Percentiles rank a stretch among this genome's conserved stretches.
phyloP scores from a whole-genome alignment of 2,329 filamentous ascomycete species.

The Ascochyta clinopodiicola region DNA sequence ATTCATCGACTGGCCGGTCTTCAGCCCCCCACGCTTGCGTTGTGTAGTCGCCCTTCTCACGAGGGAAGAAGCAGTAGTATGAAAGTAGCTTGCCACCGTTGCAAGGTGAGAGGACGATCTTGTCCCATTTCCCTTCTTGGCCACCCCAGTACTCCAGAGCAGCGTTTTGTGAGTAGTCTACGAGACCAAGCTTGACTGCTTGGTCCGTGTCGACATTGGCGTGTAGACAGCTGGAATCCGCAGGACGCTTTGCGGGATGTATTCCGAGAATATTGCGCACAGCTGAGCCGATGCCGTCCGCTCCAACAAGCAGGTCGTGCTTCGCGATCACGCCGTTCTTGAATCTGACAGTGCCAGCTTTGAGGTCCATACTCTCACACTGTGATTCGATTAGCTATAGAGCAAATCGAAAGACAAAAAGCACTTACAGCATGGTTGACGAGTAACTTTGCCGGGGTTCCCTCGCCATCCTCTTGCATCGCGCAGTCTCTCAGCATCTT shows the following conservation, averaged over 20 bases:
- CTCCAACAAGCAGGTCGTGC: slow-evolving; percentile 69
- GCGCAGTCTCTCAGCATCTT: slow-evolving; percentile 69
- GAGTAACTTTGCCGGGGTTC: slow-evolving; percentile 59
- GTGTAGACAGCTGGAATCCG: slow-evolving; percentile 68
- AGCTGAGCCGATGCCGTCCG: slow-evolving; percentile 72
- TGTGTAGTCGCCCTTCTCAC: slow-evolving; percentile 65
- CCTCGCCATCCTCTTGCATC: slow-evolving; percentile 59
- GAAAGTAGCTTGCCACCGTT: slow-evolving; percentile 69
- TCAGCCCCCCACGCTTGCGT: slow-evolving; percentile 65
- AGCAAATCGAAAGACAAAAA: too few species aligned
- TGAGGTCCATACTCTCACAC: slow-evolving; percentile 61
- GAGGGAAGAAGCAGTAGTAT: slow-evolving; percentile 74
- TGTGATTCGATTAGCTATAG: neutral
- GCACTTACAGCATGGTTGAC: slow-evolving; percentile 60
- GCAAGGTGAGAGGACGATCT: slow-evolving; percentile 74
- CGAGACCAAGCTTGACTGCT: slow-evolving; percentile 65
- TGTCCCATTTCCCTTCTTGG: slow-evolving; percentile 67
- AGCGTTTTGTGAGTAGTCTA: slow-evolving; percentile 66
- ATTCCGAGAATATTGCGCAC: slow-evolving; percentile 70
- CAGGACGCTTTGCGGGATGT: slow-evolving; percentile 63
- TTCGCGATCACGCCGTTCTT: slow-evolving; percentile 57
- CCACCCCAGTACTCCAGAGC: slow-evolving; percentile 76
- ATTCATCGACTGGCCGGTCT: slow-evolving; percentile 63
- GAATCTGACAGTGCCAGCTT: slow-evolving; percentile 46
- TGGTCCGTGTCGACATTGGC: slow-evolving; percentile 68